Conservation (phyloP, 2,329 filamentous ascomycete species). For the Ilyonectria sp. region DNA sequence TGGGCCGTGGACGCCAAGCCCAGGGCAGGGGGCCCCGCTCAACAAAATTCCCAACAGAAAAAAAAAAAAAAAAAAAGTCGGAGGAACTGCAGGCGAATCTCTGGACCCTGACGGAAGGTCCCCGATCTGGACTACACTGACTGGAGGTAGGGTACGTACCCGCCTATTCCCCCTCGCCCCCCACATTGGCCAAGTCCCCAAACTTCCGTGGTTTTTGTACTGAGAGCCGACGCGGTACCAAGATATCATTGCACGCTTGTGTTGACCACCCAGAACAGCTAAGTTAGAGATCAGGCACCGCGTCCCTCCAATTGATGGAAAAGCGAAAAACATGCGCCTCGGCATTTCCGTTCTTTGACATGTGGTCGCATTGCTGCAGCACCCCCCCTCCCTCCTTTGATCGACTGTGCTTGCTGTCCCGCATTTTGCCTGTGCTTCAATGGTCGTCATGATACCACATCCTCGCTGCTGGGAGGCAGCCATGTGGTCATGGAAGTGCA, state of each 20-base stretch:
- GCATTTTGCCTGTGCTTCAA: background rate
- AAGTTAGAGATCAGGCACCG: constrained; percentile 14
- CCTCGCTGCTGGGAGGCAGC: constrained; percentile 3
- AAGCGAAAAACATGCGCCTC: constrained; percentile 14
- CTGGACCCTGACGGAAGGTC: constrained; percentile 21
- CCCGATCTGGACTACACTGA: constrained; percentile 23
- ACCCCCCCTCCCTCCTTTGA: constrained; percentile 6
- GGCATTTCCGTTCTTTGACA: constrained; percentile 18
- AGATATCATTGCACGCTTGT: constrained; percentile 13
- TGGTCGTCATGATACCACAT: background rate
- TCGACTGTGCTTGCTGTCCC: background rate
- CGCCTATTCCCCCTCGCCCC: background rate
- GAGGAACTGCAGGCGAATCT: constrained; percentile 33
- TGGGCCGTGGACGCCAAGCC: constrained; percentile 38
- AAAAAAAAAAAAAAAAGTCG: constrained; percentile 36
- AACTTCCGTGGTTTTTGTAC: constrained; percentile 5
- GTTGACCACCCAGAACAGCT: constrained; percentile 1
- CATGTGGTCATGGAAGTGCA: constrained; percentile 7
- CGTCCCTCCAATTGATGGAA: constrained; percentile 10
- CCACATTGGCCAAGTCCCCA: background rate
- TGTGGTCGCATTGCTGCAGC: constrained; percentile 10
- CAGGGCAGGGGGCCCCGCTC: constrained; percentile 45
- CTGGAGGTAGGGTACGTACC: constrained; percentile 23
- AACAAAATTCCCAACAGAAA: constrained; percentile 59
- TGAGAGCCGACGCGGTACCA: background rate